Evolutionary conservation across 2,329 filamentous ascomycete genomes (phyloP), one percentile per base, ranked within the genome.

Genomic region (Aspergillus sp.): DNA sequence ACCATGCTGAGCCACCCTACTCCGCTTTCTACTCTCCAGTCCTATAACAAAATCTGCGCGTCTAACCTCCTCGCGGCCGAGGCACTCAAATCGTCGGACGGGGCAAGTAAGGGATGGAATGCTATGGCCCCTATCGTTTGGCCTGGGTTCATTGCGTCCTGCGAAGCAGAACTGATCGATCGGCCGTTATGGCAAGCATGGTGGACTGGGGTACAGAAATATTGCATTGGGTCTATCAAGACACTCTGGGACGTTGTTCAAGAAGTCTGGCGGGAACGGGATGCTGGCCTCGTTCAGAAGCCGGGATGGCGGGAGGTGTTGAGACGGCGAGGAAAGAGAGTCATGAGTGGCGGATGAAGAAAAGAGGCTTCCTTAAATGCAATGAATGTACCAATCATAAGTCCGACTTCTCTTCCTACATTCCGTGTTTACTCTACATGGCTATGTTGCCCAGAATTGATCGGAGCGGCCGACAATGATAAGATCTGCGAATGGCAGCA

Each of bases 121-220:
- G 46, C 46, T 16, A 52, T 52, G 51, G 51, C 51, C 7, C 51
- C 51, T 2, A 52, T 52, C 7, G 51, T 49, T 19, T 52, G 51
- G 51, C 51, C 51, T 2, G 51, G 51, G 6, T 52, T 52, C 10
- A 49, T 52, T 22, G 51, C 51, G 2, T 40, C 46, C 4, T 52
- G 51, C 11, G 51, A 52, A 19, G 51, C 51, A 16, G 44, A 51
- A 4, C n/a, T 9, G 7, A 35, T 47, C 11, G 44, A 51, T 22
- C 33, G 36, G n/a, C 44, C 43, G 10, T 16, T 47, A n/a, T 51
- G 49, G 49, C 33, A 36, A 17, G 14, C 43, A 1, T 51, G 49
- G 49, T 51, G 49, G 49, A 26, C 38, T 2, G 49, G 24, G 13
- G 36, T 47, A 5, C 49, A 47, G 30, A 22, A 30, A 26, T 50